These are phyloP conservation scores for Pyronema omphalodes DNA, from an alignment of 495 filamentous ascomycete species.

Conservation along the genomic window DNA sequence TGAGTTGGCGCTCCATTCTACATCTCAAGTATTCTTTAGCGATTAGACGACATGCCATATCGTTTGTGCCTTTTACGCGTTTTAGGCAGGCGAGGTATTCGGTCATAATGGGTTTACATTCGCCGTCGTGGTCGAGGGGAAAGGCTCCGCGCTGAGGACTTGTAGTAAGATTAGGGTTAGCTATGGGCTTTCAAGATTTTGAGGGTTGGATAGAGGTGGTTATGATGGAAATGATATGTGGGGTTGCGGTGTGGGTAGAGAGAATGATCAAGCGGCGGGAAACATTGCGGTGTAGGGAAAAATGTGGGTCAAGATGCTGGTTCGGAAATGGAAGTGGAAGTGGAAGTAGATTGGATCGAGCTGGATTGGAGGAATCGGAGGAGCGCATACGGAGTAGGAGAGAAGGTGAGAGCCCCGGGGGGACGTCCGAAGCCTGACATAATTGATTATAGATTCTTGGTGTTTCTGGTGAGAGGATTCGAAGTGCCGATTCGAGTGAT, in stretches of 20 bases:
- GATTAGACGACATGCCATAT: conserved; percentile 61
- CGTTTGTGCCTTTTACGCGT: conserved; percentile 60
- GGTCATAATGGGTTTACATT: conserved; percentile 78
- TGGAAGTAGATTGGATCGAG: neutral
- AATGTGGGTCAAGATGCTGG: too few species aligned
- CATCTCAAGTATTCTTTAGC: conserved; percentile 79
- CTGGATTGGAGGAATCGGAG: neutral
- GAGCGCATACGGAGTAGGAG: conserved; percentile 17
- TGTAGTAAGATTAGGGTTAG: neutral
- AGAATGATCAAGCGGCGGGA: neutral
- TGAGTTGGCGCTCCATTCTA: conserved; percentile 91
- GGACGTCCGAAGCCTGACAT: conserved; percentile 24
- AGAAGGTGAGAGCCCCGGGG: conserved; percentile 20
- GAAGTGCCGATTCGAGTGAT: neutral
- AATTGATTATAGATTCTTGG: neutral
- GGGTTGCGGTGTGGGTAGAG: neutral
- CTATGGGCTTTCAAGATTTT: neutral
- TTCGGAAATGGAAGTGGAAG: neutral
- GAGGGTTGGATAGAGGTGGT: too few species aligned
- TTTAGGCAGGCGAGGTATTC: conserved; percentile 74
- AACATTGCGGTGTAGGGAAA: neutral
- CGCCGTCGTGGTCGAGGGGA: conserved; percentile 87
- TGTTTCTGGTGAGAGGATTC: neutral
- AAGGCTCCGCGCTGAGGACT: conserved; percentile 93
- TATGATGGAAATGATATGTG: too few species aligned